phyloP scores from a whole-genome alignment of 331 rosid species.

The Pyracantha coccinea region DNA sequence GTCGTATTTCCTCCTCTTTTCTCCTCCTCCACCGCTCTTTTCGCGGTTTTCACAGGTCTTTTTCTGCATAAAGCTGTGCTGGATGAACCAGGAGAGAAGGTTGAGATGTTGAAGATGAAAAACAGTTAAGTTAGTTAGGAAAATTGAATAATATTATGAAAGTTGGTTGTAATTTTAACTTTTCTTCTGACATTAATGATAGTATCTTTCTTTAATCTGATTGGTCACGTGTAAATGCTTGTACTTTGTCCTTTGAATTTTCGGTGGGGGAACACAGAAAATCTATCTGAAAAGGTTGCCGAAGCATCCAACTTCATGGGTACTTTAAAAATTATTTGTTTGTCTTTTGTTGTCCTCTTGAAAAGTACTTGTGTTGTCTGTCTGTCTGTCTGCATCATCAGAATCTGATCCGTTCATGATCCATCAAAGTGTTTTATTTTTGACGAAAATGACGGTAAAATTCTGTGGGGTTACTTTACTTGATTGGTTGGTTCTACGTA shows the following conservation, averaged over 20 bases:
- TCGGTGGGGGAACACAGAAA: conserved; percentile 2
- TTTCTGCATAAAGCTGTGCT: conserved; percentile 10
- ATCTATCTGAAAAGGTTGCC: conserved; percentile 12
- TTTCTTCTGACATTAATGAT: not conserved
- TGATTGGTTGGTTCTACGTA: not conserved
- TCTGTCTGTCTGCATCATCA: conserved; percentile 23
- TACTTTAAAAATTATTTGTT: not conserved
- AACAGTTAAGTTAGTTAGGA: conserved; percentile 3
- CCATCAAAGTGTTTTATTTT: not conserved
- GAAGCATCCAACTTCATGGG: conserved; percentile 18
- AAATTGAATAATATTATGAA: conserved; percentile 16
- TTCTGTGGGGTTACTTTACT: conserved; percentile 6
- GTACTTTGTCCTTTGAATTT: not conserved
- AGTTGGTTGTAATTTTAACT: conserved; percentile 14
- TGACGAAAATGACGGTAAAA: not conserved
- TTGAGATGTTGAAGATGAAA: conserved; percentile 20
- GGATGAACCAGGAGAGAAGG: conserved; percentile 13
- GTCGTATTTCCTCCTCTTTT: not conserved
- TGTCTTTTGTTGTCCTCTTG: not conserved
- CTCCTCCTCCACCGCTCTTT: not conserved
- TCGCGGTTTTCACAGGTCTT: conserved; percentile 19
- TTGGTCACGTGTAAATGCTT: conserved; percentile 12
- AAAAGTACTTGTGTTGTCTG: conserved; percentile 13
- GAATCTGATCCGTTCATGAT: conserved; percentile 16
- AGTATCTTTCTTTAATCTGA: not conserved